Percentiles rank a stretch among this genome's conserved stretches.
These are phyloP conservation scores for Calonectria pseudoreteaudii DNA, from an alignment of 2,329 filamentous ascomycete genomes.

Conservation along the genomic window DNA sequence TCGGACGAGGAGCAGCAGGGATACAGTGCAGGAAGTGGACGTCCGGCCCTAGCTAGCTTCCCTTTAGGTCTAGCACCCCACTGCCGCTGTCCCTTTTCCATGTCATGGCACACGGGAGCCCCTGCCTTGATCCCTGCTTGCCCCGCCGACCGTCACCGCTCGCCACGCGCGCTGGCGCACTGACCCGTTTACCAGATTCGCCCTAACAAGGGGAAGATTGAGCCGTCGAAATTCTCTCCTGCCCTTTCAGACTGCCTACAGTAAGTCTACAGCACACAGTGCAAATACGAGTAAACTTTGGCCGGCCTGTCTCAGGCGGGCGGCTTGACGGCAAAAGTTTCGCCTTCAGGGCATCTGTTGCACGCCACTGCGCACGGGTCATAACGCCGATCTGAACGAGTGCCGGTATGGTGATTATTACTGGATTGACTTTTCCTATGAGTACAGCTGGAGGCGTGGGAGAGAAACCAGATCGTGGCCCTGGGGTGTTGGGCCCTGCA, in stretches of 20 bases:
- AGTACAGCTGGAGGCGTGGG: neutral
- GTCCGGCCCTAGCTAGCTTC: slow-evolving; percentile 22
- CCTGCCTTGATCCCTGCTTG: slow-evolving; percentile 9
- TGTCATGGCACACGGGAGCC: slow-evolving; percentile 28
- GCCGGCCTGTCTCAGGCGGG: neutral
- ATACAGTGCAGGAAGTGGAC: slow-evolving; percentile 5
- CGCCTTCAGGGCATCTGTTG: slow-evolving; percentile 6
- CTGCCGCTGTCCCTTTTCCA: slow-evolving; percentile 18
- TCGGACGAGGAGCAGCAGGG: slow-evolving; percentile 19
- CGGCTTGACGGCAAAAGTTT: neutral
- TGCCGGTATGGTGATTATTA: neutral
- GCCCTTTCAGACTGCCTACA: neutral
- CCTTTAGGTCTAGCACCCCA: slow-evolving; percentile 7
- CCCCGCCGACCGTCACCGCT: slow-evolving; percentile 18
- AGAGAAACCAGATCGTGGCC: neutral
- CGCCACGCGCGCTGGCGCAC: slow-evolving; percentile 13
- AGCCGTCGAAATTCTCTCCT: slow-evolving; percentile 10
- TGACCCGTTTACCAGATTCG: slow-evolving; percentile 12
- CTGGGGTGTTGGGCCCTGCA: slow-evolving; percentile 11
- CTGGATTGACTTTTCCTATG: neutral
- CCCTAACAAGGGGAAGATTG: neutral
- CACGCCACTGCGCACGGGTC: slow-evolving; percentile 6
- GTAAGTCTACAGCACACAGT: no score
- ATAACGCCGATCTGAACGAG: neutral
- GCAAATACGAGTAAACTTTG: neutral